phyloP scores from a whole-genome alignment of 2,329 filamentous ascomycete species.

The Colletotrichum sansevieriae region DNA sequence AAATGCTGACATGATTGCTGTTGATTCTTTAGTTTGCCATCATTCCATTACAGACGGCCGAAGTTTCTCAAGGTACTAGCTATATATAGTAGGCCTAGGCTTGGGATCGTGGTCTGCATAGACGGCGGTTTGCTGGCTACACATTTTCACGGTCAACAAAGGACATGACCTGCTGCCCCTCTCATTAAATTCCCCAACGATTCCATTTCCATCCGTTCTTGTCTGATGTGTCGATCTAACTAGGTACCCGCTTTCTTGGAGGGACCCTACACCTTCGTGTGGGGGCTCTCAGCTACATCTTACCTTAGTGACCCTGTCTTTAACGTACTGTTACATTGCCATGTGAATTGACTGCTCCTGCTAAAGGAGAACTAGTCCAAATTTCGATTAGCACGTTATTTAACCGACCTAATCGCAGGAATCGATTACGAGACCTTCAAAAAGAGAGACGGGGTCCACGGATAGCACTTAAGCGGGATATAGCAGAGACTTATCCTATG shows the following conservation, averaged over 20 bases:
- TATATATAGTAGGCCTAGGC: background rate
- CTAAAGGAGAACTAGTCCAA: background rate
- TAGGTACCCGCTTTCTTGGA: background rate
- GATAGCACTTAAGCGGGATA: background rate
- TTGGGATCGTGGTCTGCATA: conserved; percentile 7
- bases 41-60: background rate
- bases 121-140: no score
- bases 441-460: background rate
- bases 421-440: background rate
- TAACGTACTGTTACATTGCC: background rate
- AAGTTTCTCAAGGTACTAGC: background rate
- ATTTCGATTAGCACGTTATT: background rate
- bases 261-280: background rate
- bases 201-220: background rate
- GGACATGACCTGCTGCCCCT: no score
- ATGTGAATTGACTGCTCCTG: background rate
- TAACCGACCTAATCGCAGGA: background rate
- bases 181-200: no score
- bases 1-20: background rate
- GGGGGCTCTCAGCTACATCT: background rate
- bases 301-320: background rate
- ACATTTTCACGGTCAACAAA: no score
- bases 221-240: background rate
- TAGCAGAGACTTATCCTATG: conserved; percentile 1
- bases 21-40: background rate